Evolutionary conservation across 495 filamentous ascomycete species (phyloP).

Genomic region (Zalerion maritima): DNA sequence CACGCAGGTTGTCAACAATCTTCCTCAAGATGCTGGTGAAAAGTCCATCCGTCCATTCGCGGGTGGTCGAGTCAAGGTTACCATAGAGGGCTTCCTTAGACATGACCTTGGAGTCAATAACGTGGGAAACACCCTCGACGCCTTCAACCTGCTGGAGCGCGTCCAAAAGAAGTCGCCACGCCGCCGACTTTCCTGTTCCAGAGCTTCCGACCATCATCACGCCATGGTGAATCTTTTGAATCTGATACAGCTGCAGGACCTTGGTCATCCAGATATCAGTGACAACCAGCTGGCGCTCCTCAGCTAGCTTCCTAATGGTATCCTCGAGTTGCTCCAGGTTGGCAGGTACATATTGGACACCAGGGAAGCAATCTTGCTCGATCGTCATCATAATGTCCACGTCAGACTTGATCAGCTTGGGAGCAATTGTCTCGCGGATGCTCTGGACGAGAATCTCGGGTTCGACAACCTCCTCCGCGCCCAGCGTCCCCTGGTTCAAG

Average conservation of each 20-base stretch:
- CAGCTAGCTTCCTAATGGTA: constrained; percentile 69
- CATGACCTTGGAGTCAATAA: constrained; percentile 99
- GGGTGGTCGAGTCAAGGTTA: constrained; percentile 85
- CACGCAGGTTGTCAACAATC: constrained; percentile 96
- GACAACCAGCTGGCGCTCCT: constrained; percentile 68
- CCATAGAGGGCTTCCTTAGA: constrained; percentile 95
- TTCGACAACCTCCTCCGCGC: constrained; percentile 64
- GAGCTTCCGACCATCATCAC: constrained; percentile 99
- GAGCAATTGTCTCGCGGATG: constrained; percentile 93
- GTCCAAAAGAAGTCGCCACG: constrained; percentile 89
- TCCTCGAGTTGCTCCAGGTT: constrained; percentile 62
- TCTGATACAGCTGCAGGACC: constrained; percentile 89
- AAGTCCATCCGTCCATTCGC: constrained; percentile 96
- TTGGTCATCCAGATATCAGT: constrained; percentile 95
- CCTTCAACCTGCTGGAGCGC: constrained; percentile 83
- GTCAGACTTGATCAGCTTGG: constrained; percentile 85
- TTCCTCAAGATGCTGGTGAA: constrained; percentile 97
- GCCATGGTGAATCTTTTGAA: constrained; percentile 93
- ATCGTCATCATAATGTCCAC: constrained; percentile 77
- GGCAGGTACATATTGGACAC: constrained; percentile 82
- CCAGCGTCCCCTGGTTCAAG: constrained; percentile 40
- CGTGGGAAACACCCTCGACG: constrained; percentile 85
- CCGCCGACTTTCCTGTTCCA: constrained; percentile 83
- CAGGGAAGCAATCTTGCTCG: constrained; percentile 77
- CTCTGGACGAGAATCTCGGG: constrained; percentile 99